These are phyloP conservation scores for Heritiera littoralis DNA, from an alignment of 345 rosid species.

Conservation along the genomic window DNA sequence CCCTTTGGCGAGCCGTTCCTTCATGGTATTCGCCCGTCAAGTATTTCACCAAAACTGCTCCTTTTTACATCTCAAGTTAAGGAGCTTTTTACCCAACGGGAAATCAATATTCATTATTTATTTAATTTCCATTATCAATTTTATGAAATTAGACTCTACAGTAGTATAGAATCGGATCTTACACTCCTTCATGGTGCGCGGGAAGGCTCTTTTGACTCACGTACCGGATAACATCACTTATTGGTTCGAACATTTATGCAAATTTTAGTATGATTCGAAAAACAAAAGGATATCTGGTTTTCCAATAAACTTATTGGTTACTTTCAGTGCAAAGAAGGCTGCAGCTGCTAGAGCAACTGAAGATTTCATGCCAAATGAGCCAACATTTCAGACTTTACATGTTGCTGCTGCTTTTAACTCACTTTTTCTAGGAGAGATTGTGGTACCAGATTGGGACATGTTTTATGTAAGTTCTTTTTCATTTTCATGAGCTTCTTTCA, in stretches of 20 bases:
- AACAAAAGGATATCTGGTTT: neutral
- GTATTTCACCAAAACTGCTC: no score
- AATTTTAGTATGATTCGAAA: neutral
- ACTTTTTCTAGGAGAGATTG: constrained; percentile 57
- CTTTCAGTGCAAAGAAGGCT: constrained; percentile 42
- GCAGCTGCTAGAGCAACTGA: constrained; percentile 62
- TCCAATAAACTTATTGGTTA: constrained; percentile 12
- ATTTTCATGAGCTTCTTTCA: neutral
- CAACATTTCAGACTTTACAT: constrained; percentile 54
- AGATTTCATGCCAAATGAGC: constrained; percentile 62
- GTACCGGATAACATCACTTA: constrained; percentile 38
- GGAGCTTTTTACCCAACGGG: no score
- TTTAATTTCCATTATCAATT: no score
- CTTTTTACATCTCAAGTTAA: no score
- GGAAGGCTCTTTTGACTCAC: constrained; percentile 31
- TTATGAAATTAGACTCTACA: no score
- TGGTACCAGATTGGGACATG: constrained; percentile 67
- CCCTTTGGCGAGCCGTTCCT: no score
- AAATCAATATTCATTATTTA: no score
- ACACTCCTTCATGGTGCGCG: constrained; percentile 41
- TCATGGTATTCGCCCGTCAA: no score
- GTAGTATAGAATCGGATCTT: no score
- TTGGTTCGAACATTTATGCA: no score
- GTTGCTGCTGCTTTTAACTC: constrained; percentile 55
- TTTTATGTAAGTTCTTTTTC: constrained; percentile 41